Evolutionary conservation across 1,284 basidiomycete genomes (phyloP), one percentile per base, ranked within the genome.

Genomic region (Naganishia sp.): DNA sequence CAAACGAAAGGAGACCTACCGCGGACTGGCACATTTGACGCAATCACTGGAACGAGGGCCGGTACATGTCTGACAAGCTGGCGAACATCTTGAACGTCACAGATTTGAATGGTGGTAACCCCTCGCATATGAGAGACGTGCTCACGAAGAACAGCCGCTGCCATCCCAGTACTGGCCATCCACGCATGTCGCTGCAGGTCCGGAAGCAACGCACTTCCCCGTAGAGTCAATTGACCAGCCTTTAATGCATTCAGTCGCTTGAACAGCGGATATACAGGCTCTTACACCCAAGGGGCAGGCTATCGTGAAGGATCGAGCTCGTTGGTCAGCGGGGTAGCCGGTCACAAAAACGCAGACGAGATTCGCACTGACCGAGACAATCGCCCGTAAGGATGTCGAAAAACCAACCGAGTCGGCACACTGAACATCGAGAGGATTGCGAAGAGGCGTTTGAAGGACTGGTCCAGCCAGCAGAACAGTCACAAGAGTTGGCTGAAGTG

Each of bases 381-480:
- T 80, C 73, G 0, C 75, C 77, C 0, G 60, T 47, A 1, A 56
- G 45, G 6, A 25, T 23, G n/a, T 72, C 70, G 23, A 70, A 63
- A 66, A 72, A 80, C 67, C 79, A 82, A 0, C 82, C 81, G 0
- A 61, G 28, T 0, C 72, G 72, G 67, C 81, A 83, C 0, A 71
- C 70, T 13, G 77, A 77, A 70, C 81, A 83, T 47, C 69, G 70
- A 21, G 70, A 61, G 1, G 71, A 67, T 0, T 73, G 72, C 53
- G 28, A 54, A 1, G 72, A 65, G 3, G 70, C 32, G 55, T 77
- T 76, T 3, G 74, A 21, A 5, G 69, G 72, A 13, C 67, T 75
- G 3, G 68, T 69, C 74, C 77, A 82, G 1, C 81, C 82, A 3
- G 81, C 76, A 1, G 78, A 75, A 68, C 82, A 83, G 1, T 31